A percentile compares a stretch with the other conserved stretches of the same genome.
Conservation (phyloP, 2,329 filamentous ascomycete species). For the Cladosporium sp. region DNA sequence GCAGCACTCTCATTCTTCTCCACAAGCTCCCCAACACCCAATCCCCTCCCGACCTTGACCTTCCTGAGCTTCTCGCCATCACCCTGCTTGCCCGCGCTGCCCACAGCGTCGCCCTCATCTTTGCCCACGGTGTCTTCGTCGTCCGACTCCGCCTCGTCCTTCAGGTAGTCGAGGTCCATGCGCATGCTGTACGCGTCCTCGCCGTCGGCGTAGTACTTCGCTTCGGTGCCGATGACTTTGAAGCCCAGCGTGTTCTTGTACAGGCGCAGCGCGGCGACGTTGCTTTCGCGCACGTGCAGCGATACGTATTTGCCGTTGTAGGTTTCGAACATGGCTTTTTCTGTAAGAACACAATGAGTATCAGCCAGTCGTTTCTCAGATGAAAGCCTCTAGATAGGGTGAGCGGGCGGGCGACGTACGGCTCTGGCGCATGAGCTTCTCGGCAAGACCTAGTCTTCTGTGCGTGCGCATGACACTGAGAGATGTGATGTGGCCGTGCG, state of each 20-base stretch:
- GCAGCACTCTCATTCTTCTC: constrained; percentile 40
- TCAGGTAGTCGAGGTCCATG: constrained; percentile 65
- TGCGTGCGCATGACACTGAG: constrained; percentile 96
- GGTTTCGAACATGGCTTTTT: constrained; percentile 94
- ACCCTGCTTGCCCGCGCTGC: constrained; percentile 33
- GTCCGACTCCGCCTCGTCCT: constrained; percentile 50
- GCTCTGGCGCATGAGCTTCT: constrained; percentile 95
- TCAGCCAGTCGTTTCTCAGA: background rate
- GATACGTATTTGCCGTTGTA: constrained; percentile 90
- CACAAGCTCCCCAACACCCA: constrained; percentile 73
- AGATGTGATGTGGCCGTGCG: constrained; percentile 94
- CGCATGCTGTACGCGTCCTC: constrained; percentile 96
- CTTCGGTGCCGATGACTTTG: constrained; percentile 76
- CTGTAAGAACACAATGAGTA: constrained; percentile 39
- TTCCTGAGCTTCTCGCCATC: constrained; percentile 60
- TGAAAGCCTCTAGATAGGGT: background rate
- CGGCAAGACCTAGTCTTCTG: constrained; percentile 80
- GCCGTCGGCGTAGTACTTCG: constrained; percentile 94
- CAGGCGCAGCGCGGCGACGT: constrained; percentile 81
- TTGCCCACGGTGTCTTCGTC: constrained; percentile 38
- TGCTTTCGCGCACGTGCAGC: constrained; percentile 91
- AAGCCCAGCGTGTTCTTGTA: constrained; percentile 93
- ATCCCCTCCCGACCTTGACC: constrained; percentile 73
- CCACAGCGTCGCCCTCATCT: constrained; percentile 38
- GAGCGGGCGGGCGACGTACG: constrained; percentile 55